Evolutionary conservation across 2,329 filamentous ascomycete genomes (phyloP), one percentile per base, ranked within the genome.

Genomic region (Alternaria triticimaculans): DNA sequence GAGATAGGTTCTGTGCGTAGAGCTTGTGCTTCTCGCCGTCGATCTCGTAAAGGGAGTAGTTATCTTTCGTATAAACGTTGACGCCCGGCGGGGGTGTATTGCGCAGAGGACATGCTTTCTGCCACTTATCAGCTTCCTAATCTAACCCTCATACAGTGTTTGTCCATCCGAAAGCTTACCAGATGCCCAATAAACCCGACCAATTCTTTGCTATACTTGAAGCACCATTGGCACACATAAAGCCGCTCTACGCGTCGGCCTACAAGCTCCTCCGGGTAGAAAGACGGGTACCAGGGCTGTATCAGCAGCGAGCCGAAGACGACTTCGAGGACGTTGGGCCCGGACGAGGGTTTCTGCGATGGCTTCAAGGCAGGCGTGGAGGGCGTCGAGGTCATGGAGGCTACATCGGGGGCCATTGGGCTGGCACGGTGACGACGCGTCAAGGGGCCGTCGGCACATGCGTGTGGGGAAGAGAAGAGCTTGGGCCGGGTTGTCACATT

Each of bases 1-100:
- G 89, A 10, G 93, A 97, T 12, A 99, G 87, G 73, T 97, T 97
- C 81, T 98, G 96, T 71, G 93, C 94, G 79, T 97, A 98, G 28
- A 97, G 87, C 78, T 90, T 91, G 67, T 97, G 87, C 70, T 90
- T 88, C 76, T 94, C 94, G 20, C 96, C 96, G 76, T 99, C 96
- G 8, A 98, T 89, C 80, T 97, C 93, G 87, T 94, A 96, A 9
- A 99, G 89, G 64, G 92, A 90, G 86, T 94, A 96, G 71, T 91
- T 90, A 53, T 90, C 91, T 68, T 92, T 86, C 54, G 91, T 84
- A 78, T 97, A 97, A 23, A 97, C 86, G 76, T 90, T 90, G 50
- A 83, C 84, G 5, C 94, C 95, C 0, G 92, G 92, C 0, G 86
- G 86, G 23, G 80, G 72, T 1, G 77, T 73, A 48, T 80, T 73